phyloP scores from a whole-genome alignment of 1,284 basidiomycete genomes.

The Polyporus tsugae region DNA sequence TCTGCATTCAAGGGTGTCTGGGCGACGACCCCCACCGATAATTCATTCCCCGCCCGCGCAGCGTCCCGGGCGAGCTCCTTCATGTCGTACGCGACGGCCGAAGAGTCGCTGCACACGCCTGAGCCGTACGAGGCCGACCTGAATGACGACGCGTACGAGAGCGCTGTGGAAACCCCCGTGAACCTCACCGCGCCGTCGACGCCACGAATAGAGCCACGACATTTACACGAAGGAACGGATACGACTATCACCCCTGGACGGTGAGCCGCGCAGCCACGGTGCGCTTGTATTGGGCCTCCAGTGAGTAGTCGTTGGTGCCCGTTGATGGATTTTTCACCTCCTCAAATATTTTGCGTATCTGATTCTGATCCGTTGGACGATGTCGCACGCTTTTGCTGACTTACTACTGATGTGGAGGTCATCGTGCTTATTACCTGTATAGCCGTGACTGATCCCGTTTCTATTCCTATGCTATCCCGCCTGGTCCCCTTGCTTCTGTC shows the following conservation, averaged over 20 bases:
- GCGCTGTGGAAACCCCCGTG: conserved; percentile 27
- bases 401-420: not conserved
- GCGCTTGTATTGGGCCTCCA: conserved; percentile 1
- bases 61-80: conserved; percentile 44
- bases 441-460: not conserved
- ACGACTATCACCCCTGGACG: conserved; percentile 33
- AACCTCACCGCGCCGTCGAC: conserved; percentile 31
- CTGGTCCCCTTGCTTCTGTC: not conserved
- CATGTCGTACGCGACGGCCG: conserved; percentile 44
- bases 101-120: conserved; percentile 35
- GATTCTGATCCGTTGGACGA: not conserved
- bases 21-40: conserved; percentile 21
- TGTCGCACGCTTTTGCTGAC: not conserved
- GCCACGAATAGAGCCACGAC: conserved; percentile 33
- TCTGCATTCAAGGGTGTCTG: conserved; percentile 39
- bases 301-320: conserved; percentile 18
- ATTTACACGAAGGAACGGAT: conserved; percentile 37
- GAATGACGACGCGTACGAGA: conserved; percentile 27
- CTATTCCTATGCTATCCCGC: conserved; percentile 18
- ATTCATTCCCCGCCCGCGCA: conserved; percentile 28
- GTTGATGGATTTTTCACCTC: conserved; percentile 10
- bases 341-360: not conserved
- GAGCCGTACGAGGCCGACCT: conserved; percentile 25
- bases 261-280: conserved; percentile 11
- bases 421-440: not conserved